Conservation (phyloP, 352 stramenopile genomes). For the Globisporangium paroecandrum region DNA sequence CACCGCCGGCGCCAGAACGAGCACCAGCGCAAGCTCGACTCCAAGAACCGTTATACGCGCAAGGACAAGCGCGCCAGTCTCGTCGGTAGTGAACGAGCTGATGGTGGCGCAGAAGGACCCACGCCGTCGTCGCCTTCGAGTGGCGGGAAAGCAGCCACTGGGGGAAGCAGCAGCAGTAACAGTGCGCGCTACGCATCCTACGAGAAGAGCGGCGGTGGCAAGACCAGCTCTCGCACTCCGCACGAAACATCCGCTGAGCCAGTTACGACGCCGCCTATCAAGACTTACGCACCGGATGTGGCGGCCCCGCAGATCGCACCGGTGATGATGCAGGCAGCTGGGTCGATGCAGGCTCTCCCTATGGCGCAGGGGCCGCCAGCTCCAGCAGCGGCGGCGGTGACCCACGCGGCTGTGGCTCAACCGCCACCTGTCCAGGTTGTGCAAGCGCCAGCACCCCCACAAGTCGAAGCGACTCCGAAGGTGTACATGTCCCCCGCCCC, state of each 20-base stretch:
- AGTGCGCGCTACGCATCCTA: slow-evolving; percentile 29
- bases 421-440: neutral
- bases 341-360: slow-evolving; percentile 1
- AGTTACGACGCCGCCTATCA: neutral
- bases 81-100: neutral
- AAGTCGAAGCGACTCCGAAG: neutral
- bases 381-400: neutral
- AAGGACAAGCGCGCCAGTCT: slow-evolving; percentile 40
- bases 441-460: neutral
- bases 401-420: neutral
- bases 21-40: slow-evolving; percentile 85
- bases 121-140: slow-evolving; percentile 3
- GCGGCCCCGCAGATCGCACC: slow-evolving; percentile 8
- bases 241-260: neutral
- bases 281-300: neutral
- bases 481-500: slow-evolving; percentile 9
- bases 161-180: neutral
- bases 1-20: slow-evolving; percentile 81
- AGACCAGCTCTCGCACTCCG: neutral
- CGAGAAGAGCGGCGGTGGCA: slow-evolving; percentile 5
- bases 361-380: neutral
- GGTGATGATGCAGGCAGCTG: slow-evolving; percentile 8
- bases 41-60: slow-evolving; percentile 73
- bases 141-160: neutral
- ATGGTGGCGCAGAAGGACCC: neutral